Base-by-base conservation (phyloP, 2,329 filamentous ascomycete genomes). In the Dothistroma septosporum region DNA sequence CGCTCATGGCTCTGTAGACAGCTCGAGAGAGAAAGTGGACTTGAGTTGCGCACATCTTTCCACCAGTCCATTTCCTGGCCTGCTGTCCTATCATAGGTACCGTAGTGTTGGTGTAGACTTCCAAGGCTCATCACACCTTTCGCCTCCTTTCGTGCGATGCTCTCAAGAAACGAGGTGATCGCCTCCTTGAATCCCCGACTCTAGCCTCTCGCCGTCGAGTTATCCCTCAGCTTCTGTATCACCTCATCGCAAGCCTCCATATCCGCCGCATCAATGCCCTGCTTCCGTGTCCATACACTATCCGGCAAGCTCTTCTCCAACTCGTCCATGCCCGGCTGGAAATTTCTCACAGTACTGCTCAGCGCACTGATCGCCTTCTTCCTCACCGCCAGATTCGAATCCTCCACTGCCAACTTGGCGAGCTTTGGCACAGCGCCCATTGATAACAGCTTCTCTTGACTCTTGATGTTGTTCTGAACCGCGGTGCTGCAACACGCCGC, bases 401-500 rank as follows among this genome's bases (percentile, higher is more conserved):
- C 86, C 48, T 84, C 80, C 35, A 82, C 78, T 6, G 85, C 82
- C 64, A 96, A 73, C 54, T 81, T 79, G 9, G 91, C 86, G 22
- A 99, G 82, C 33, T 77, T 82, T 41, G 87, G 84, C 32, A 97
- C 79, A 2, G 87, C 91, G 33, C 89, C 89, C 32, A 83, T 69
- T 8, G 80, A 78, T 16, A 87, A 73, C 21, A 86, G 75, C 71
- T 85, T 85, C 78, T 94, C 90, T 78, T 99, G 94, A 55, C 85
- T 87, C 73, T 88, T 88, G 68, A 84, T 83, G 76, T 99, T 97
- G 79, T 99, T 99, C 82, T 97, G 92, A 61, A 99, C 94, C 10
- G 94, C 93, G 6, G 92, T 97, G 55, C 91, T 91, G 61, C 94
- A 80, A 78, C 92, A 97, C 90, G 91, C 96, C n/a, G 92, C 92